Evolutionary conservation across 2,329 filamentous ascomycete genomes (phyloP).

Genomic region (Fusarium sacchari): DNA sequence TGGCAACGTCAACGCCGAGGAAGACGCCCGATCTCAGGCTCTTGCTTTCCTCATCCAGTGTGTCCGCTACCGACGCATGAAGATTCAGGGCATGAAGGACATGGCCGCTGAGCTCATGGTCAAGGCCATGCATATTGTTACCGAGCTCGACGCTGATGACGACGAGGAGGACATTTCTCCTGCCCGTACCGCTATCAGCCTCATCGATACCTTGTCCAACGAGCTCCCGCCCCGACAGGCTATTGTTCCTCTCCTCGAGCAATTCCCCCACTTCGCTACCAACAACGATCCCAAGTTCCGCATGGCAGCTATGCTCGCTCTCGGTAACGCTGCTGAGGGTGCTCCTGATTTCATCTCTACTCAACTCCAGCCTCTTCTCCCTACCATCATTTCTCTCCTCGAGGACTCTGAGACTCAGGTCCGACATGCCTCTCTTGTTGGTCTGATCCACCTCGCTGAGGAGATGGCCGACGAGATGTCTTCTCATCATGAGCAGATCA

Average conservation of each 20-base stretch:
- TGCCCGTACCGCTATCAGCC: slow-evolving; percentile 82
- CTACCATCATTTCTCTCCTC: slow-evolving; percentile 83
- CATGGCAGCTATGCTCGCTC: slow-evolving; percentile 88
- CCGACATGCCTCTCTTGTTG: slow-evolving; percentile 85
- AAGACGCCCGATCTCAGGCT: slow-evolving; percentile 89
- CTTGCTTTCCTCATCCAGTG: slow-evolving; percentile 94
- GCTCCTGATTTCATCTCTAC: slow-evolving; percentile 97
- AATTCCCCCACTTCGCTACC: slow-evolving; percentile 83
- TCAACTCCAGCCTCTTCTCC: slow-evolving; percentile 87
- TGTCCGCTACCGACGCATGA: slow-evolving; percentile 91
- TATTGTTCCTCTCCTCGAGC: slow-evolving; percentile 88
- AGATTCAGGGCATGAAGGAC: slow-evolving; percentile 87
- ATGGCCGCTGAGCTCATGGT: slow-evolving; percentile 88
- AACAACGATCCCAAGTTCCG: slow-evolving; percentile 80
- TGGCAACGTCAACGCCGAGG: slow-evolving; percentile 78
- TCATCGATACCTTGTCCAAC: slow-evolving; percentile 89
- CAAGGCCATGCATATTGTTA: slow-evolving; percentile 88
- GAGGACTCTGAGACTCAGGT: slow-evolving; percentile 86
- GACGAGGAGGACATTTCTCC: slow-evolving; percentile 84
- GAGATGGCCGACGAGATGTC: slow-evolving; percentile 92
- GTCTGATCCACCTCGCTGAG: slow-evolving; percentile 89
- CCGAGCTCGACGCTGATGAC: slow-evolving; percentile 83
- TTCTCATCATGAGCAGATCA: slow-evolving; percentile 84
- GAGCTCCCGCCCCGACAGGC: slow-evolving; percentile 93
- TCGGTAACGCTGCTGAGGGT: slow-evolving; percentile 95